Percentiles rank a stretch among this genome's conserved stretches.
Conservation (phyloP, 805 yeast species). For the Tetrapisispora nanseiensis region DNA sequence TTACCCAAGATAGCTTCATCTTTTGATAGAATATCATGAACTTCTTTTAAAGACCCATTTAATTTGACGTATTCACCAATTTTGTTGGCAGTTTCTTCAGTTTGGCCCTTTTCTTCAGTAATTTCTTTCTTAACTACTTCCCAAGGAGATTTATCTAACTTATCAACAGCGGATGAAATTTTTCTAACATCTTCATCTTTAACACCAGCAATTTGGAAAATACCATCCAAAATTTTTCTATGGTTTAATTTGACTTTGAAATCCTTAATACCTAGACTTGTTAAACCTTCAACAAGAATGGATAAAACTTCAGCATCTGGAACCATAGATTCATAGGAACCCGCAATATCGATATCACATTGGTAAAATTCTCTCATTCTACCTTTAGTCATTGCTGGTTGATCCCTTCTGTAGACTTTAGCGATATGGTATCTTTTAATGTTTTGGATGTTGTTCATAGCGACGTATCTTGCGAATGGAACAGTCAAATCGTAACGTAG, state of each 20-base stretch:
- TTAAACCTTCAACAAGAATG: slow-evolving; percentile 75
- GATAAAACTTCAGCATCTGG: slow-evolving; percentile 89
- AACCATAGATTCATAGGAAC: slow-evolving; percentile 84
- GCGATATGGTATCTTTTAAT: slow-evolving; percentile 96
- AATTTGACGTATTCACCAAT: slow-evolving; percentile 87
- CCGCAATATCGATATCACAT: slow-evolving; percentile 97
- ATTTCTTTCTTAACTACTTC: slow-evolving; percentile 86
- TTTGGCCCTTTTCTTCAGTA: slow-evolving; percentile 81
- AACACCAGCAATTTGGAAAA: slow-evolving; percentile 91
- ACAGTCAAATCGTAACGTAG: slow-evolving; percentile 95
- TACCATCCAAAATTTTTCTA: slow-evolving; percentile 92
- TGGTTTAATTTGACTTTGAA: slow-evolving; percentile 91
- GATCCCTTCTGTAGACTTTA: slow-evolving; percentile 97
- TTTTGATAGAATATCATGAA: slow-evolving; percentile 42
- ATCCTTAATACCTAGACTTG: slow-evolving; percentile 72
- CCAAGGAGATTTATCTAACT: slow-evolving; percentile 94
- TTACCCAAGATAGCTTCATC: slow-evolving; percentile 54
- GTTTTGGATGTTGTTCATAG: slow-evolving; percentile 82
- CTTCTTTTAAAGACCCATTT: slow-evolving; percentile 63
- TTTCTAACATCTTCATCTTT: slow-evolving; percentile 87
- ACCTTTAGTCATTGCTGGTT: slow-evolving; percentile 99
- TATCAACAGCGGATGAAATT: slow-evolving; percentile 91
- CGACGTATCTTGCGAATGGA: slow-evolving; percentile 95
- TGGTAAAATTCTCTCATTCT: slow-evolving; percentile 99
- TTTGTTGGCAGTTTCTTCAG: slow-evolving; percentile 84